These are phyloP conservation scores for Aspergillus oerlinghausenensis DNA, from an alignment of 2,329 filamentous ascomycete genomes.

Conservation along the genomic window DNA sequence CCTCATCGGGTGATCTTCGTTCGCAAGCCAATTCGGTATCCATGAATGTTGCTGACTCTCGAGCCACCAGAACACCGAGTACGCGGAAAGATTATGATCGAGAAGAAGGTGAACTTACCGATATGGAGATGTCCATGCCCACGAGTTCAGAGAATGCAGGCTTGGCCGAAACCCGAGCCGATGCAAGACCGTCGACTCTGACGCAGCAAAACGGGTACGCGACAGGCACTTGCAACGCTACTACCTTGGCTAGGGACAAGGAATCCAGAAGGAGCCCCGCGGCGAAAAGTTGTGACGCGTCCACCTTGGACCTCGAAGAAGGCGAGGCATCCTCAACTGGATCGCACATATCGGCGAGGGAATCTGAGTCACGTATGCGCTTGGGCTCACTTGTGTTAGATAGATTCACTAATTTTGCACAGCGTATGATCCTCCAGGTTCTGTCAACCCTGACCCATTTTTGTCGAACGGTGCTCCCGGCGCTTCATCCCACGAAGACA, in stretches of 20 bases:
- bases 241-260: not conserved
- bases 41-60: slow-evolving; percentile 8
- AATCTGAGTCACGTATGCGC: slow-evolving; percentile 30
- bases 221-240: not conserved
- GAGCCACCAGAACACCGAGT: slow-evolving; percentile 16
- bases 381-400: not conserved
- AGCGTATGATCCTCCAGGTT: slow-evolving; percentile 35
- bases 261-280: not conserved
- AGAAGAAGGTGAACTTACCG: slow-evolving; percentile 76
- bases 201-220: not conserved
- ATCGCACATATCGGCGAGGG: slow-evolving; percentile 20
- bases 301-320: slow-evolving; percentile 19
- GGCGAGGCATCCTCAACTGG: slow-evolving; percentile 20
- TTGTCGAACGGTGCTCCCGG: not conserved
- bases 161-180: not conserved
- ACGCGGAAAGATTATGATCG: slow-evolving; percentile 40
- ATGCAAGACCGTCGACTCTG: not conserved
- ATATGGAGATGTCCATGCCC: slow-evolving; percentile 50
- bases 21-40: slow-evolving; percentile 9
- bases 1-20: slow-evolving; percentile 7
- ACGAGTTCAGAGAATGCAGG: not conserved
- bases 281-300: not conserved
- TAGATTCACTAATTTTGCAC: slow-evolving; percentile 16
- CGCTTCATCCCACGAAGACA: not conserved
- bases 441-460: slow-evolving; percentile 19